Evolutionary conservation across 2,329 filamentous ascomycete genomes (phyloP), one percentile per base, ranked within the genome.

Genomic region (Penicillium sp.): DNA sequence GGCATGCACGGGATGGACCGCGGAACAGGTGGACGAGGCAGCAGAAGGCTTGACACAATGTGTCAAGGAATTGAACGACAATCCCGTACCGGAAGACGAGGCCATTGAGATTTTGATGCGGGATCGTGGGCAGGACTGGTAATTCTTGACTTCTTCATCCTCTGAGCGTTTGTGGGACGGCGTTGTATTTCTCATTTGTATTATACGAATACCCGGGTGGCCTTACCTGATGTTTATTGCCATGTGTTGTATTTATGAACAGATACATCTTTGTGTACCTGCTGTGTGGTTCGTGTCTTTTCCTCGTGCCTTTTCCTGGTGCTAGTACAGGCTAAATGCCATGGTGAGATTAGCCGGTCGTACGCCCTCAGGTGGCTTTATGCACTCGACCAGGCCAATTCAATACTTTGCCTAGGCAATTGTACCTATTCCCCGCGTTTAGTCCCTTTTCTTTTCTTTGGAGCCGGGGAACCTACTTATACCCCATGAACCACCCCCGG

Each of bases 1-100:
- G 49, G 77, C 96, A 12, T 96, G 93, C 68, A 95, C 91, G 0
- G 86, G 85, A 8, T 88, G 92, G 31, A 81, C 84, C 0, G 90
- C 95, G 56, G 80, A 81, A 8, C 83, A 90, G 52, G 88, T 97
- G 13, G 94, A 97, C 62, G 83, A 84, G 52, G 83, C 91, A 47
- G 79, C 96, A 0, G 89, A 90, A 47, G 85, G 85, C 2, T 77
- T 99, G 41, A 83, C 95, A 43, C 85, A 89, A 57, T 94, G 94
- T 2, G 88, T 97, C 2, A 93, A 96, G 73, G 75, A 77, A 38
- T 51, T 75, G 21, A 95, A 91, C 65, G 92, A 96, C 69, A 70
- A 75, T 45, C 73, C 73, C 5, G 66, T 76, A 24, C 70, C 73
- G 8, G 71, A 74, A 55, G 73, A 76, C 42, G 71, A 73, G 56